phyloP scores from a whole-genome alignment of 495 filamentous ascomycete species.

The Thermothielavioides terrestris region DNA sequence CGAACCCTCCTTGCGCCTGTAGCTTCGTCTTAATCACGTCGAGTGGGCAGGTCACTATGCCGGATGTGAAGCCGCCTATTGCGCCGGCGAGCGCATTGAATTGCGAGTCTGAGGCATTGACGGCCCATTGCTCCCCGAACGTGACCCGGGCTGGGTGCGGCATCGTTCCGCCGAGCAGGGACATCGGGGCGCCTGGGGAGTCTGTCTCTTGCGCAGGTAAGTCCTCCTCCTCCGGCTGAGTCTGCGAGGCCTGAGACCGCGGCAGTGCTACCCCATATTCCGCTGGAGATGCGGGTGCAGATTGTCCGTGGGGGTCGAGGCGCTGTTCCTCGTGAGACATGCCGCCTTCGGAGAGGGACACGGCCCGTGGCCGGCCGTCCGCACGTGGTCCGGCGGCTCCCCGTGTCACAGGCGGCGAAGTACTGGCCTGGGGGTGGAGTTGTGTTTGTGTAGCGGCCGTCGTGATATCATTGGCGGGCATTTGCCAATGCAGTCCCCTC shows the following conservation, averaged over 20 bases:
- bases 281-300: slow-evolving; percentile 22
- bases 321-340: slow-evolving; percentile 42
- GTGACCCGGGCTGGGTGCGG: slow-evolving; percentile 36
- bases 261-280: slow-evolving; percentile 36
- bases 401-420: slow-evolving; percentile 8
- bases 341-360: slow-evolving; percentile 23
- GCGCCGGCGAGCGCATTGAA: slow-evolving; percentile 71
- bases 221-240: slow-evolving; percentile 7
- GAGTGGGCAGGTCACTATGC: slow-evolving; percentile 90
- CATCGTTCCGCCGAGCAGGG: slow-evolving; percentile 17
- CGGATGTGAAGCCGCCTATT: slow-evolving; percentile 79
- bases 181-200: background rate
- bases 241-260: slow-evolving; percentile 6
- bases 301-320: slow-evolving; percentile 27
- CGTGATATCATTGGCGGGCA: slow-evolving; percentile 1
- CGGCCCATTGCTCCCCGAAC: slow-evolving; percentile 49
- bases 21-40: slow-evolving; percentile 99
- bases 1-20: slow-evolving; percentile 86
- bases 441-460: background rate
- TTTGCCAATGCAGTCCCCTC: background rate
- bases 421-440: background rate
- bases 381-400: background rate
- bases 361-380: background rate
- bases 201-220: slow-evolving; percentile 1
- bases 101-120: slow-evolving; percentile 38